phyloP scores from a whole-genome alignment of 2,329 filamentous ascomycete species.

The Sporothrix brasiliensis region DNA sequence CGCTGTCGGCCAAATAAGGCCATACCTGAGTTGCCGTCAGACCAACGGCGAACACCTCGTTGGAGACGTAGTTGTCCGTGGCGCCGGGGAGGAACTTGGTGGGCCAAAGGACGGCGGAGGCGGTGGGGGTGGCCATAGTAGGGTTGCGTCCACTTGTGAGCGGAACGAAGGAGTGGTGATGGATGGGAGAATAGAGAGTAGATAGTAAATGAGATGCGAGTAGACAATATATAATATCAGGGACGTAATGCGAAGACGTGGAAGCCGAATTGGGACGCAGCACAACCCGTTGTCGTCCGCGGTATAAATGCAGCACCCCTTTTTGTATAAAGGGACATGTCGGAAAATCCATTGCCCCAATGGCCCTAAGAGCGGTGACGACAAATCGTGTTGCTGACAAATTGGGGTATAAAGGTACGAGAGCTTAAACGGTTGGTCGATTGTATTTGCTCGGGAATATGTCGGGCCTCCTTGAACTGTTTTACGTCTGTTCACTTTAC shows the following conservation, averaged over 20 bases:
- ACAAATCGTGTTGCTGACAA: neutral
- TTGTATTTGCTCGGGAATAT: too few species aligned
- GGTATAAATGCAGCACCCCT: neutral
- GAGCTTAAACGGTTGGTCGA: too few species aligned
- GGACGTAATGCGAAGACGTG: neutral
- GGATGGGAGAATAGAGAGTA: neutral
- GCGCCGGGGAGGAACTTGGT: slow-evolving; percentile 23
- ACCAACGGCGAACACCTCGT: slow-evolving; percentile 25
- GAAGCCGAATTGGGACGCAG: neutral
- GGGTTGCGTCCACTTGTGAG: neutral
- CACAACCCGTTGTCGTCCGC: neutral
- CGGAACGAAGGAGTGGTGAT: neutral
- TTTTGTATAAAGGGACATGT: neutral
- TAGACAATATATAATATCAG: too few species aligned
- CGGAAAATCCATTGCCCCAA: slow-evolving; percentile 14
- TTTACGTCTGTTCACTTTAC: neutral
- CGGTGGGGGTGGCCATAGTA: slow-evolving; percentile 21
- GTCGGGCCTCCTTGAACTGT: too few species aligned
- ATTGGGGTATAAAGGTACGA: neutral
- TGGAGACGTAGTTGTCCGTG: slow-evolving; percentile 30
- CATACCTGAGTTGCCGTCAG: slow-evolving; percentile 18
- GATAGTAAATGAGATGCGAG: too few species aligned
- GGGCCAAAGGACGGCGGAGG: slow-evolving; percentile 24
- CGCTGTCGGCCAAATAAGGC: slow-evolving; percentile 9
- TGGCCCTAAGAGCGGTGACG: neutral